Base-by-base conservation (phyloP, 2,329 filamentous ascomycete genomes). In the Lasiodiplodia theobromae region DNA sequence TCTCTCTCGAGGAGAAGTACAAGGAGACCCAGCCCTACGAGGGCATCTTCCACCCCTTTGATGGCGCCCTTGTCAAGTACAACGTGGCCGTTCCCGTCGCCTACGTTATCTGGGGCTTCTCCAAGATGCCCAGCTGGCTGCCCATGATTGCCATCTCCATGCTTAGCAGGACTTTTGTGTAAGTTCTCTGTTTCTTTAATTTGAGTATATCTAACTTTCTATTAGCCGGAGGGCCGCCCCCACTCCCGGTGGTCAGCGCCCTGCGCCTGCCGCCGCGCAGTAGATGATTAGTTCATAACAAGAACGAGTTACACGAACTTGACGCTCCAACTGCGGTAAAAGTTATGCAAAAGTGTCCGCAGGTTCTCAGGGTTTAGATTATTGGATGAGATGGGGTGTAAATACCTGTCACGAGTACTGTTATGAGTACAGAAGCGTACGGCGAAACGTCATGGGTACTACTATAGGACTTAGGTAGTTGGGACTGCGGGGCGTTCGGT, bases 71-170 rank as follows among this genome's bases (percentile, higher is more conserved):
- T 52, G 88, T 88, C 69, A 80, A 91, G 82, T 85, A 87, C 71
- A 85, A 86, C 71, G 74, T 93, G 37, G 83, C 86, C 38, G 80
- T 91, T 65, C 90, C 91, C 49, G 80, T 91, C 53, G 92, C 86
- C 68, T 94, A 92, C 77, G 72, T 86, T 64, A 83, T 93, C 73
- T 93, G 88, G 87, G 84, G 75, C 37, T 84, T 90, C 74, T 81
- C 84, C 40, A 81, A 84, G 77, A 83, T 90, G 72, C 88, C 88
- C 3, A 88, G 85, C 73, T 95, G 92, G 92, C 81, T 88, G 67
- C 89, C 93, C 76, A 94, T 95, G 92, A 85, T 95, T 73, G 77
- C 87, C 60, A 85, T 95, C 73, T 92, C 90, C 66, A 89, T 94
- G 77, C 75, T 91, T 71, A 93, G 89, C 85, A 86, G 92, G 77